phyloP scores from a whole-genome alignment of 2,329 filamentous ascomycete species.

The Aspergillus sp. region DNA sequence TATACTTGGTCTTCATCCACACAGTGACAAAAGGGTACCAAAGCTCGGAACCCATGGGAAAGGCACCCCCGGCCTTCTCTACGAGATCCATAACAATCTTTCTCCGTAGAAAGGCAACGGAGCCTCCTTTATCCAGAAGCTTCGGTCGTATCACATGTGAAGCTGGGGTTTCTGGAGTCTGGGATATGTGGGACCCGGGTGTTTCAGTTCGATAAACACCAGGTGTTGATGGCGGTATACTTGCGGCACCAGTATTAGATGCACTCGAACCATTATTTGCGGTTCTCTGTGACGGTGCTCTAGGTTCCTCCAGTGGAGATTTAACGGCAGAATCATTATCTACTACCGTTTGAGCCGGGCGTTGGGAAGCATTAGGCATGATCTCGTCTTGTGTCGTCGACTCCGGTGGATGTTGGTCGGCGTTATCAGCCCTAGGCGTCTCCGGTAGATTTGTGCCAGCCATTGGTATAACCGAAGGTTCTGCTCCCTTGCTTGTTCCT shows the following conservation, averaged over 20 bases:
- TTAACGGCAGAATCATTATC: not conserved
- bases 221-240: constrained; percentile 1
- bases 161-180: constrained; percentile 1
- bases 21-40: constrained; percentile 53
- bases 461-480: not conserved
- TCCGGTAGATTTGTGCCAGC: not conserved
- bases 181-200: not conserved
- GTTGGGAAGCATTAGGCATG: not conserved
- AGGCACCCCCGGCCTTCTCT: constrained; percentile 54
- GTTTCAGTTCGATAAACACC: not conserved
- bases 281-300: not conserved
- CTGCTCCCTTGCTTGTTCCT: not conserved
- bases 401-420: not conserved
- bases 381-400: not conserved
- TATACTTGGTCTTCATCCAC: constrained; percentile 50
- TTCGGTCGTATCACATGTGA: not conserved
- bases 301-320: not conserved
- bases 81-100: constrained; percentile 57
- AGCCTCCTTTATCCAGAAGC: constrained; percentile 38
- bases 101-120: constrained; percentile 45
- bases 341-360: not conserved
- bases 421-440: not conserved
- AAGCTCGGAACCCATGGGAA: constrained; percentile 56
- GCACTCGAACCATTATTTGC: not conserved
- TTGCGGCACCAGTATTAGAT: not conserved